These are phyloP conservation scores for Aegle marmelos DNA, from an alignment of 345 rosid species.

Conservation along the genomic window DNA sequence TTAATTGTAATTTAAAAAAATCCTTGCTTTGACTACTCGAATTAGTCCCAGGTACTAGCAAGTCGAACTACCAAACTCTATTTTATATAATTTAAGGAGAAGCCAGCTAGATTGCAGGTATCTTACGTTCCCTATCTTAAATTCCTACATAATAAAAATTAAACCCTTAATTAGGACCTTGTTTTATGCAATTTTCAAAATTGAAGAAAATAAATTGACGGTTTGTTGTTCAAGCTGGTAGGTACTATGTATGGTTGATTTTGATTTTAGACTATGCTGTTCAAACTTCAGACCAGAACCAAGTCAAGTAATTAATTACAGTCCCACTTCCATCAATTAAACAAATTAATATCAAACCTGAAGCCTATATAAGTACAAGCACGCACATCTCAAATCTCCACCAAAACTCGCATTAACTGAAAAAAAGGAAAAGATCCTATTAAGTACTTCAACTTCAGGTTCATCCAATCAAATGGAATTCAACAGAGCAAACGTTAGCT, in stretches of 20 bases:
- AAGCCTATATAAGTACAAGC: not conserved
- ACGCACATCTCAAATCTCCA: not conserved
- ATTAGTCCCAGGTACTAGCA: no score
- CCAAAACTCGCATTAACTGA: not conserved
- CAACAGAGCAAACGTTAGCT: not conserved
- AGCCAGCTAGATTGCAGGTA: not conserved
- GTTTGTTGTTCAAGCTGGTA: not conserved
- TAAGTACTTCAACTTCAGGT: not conserved
- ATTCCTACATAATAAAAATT: not conserved
- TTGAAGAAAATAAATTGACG: not conserved
- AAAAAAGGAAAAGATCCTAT: not conserved
- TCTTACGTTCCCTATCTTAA: not conserved
- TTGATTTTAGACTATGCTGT: not conserved
- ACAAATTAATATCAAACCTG: not conserved
- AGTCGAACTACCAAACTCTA: not conserved
- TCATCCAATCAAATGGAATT: not conserved
- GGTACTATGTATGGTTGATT: not conserved
- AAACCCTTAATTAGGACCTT: not conserved
- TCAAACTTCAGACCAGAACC: slow-evolving; percentile 4
- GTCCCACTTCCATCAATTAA: not conserved
- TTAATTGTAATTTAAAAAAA: no score
- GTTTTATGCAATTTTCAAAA: not conserved
- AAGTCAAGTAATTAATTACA: not conserved
- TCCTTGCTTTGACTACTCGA: not conserved
- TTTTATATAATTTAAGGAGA: no score